A percentile compares a stretch with the other conserved stretches of the same genome.
Conservation (phyloP, 768 basidiomycete species). For the Trametes villosa region DNA sequence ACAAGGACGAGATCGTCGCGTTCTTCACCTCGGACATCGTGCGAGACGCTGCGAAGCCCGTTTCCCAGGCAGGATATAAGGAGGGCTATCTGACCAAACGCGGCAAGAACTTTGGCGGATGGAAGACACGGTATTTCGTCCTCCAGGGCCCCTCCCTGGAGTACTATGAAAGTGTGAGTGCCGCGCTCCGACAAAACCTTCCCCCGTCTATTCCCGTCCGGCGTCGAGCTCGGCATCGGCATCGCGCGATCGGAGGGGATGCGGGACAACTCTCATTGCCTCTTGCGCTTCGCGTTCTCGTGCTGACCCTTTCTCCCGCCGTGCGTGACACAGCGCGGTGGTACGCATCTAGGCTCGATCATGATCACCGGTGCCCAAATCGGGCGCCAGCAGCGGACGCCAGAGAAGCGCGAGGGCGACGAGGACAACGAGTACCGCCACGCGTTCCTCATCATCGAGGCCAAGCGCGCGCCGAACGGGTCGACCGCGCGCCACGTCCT, state of each 20-base stretch:
- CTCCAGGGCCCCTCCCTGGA: constrained; percentile 88
- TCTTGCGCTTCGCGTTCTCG: constrained; percentile 9
- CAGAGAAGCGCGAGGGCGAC: constrained; percentile 56
- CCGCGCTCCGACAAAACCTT: background rate
- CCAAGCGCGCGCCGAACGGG: constrained; percentile 71
- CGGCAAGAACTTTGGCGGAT: constrained; percentile 97
- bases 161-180: constrained; percentile 95
- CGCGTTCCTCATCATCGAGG: constrained; percentile 96
- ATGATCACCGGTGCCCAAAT: constrained; percentile 92
- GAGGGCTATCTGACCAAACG: constrained; percentile 96
- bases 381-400: constrained; percentile 84
- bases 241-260: too few relatives aligned
- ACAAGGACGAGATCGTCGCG: constrained; percentile 86
- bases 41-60: constrained; percentile 73
- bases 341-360: constrained; percentile 90
- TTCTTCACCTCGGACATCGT: constrained; percentile 93
- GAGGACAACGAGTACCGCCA: constrained; percentile 96
- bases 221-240: constrained; percentile 7
- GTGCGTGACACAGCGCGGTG: constrained; percentile 69
- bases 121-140: constrained; percentile 96
- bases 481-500: constrained; percentile 85
- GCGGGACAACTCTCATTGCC: constrained; percentile 12
- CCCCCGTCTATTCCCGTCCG: background rate
- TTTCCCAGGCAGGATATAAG: constrained; percentile 83
- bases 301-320: constrained; percentile 19